These are phyloP conservation scores for Trichoderma koningii DNA, from an alignment of 2,329 filamentous ascomycete genomes.

Conservation along the genomic window DNA sequence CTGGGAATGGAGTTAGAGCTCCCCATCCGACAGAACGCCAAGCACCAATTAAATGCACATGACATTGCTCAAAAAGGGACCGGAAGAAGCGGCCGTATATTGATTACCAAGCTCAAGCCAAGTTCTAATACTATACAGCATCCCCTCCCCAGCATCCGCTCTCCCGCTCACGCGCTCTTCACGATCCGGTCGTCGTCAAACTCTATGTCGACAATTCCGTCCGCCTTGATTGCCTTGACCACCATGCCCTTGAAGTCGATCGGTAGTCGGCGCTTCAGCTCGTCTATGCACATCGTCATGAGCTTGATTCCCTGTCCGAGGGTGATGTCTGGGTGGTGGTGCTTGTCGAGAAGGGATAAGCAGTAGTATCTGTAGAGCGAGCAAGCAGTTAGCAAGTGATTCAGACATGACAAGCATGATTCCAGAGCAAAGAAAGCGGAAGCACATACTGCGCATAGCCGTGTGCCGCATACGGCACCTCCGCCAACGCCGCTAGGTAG, in stretches of 20 bases:
- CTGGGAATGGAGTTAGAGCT: no score
- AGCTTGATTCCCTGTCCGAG: slow-evolving; percentile 90
- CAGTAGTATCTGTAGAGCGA: slow-evolving; percentile 78
- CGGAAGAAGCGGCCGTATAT: slow-evolving; percentile 16
- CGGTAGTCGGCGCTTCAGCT: slow-evolving; percentile 93
- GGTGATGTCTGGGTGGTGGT: slow-evolving; percentile 92
- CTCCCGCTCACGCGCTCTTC: slow-evolving; percentile 54
- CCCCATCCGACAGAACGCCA: not conserved
- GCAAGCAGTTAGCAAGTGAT: slow-evolving; percentile 5
- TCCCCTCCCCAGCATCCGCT: slow-evolving; percentile 26
- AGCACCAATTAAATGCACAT: not conserved
- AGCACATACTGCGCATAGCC: slow-evolving; percentile 87
- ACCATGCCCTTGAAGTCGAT: slow-evolving; percentile 98
- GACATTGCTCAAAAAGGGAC: not conserved
- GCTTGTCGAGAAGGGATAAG: slow-evolving; percentile 95
- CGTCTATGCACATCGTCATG: slow-evolving; percentile 91
- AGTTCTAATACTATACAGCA: slow-evolving; percentile 43
- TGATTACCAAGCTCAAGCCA: slow-evolving; percentile 27
- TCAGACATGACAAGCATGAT: not conserved
- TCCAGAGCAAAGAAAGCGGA: not conserved
- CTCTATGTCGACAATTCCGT: slow-evolving; percentile 82
- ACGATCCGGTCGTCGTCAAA: slow-evolving; percentile 81
- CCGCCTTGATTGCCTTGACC: slow-evolving; percentile 94
- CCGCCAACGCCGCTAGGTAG: slow-evolving; percentile 86
- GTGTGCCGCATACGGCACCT: slow-evolving; percentile 92